Percentiles rank a stretch among this genome's conserved stretches.
Evolutionary conservation across 192 early-diverging fungal species (phyloP).

Genomic region (Coemansia sp.): DNA sequence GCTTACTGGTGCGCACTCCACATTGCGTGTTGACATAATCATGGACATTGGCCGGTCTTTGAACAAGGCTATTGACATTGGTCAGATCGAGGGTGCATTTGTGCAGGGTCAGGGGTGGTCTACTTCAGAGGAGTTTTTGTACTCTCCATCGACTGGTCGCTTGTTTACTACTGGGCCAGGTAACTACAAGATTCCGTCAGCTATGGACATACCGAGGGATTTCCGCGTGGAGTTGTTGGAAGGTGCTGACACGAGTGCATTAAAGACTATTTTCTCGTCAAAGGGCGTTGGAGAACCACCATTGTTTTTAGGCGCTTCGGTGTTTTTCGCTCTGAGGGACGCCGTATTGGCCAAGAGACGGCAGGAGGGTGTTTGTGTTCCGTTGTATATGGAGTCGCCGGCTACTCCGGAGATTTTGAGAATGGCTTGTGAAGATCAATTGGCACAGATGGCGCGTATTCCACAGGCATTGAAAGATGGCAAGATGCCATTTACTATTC

Average conservation of each 20-base stretch:
- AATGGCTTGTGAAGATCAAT: conserved; percentile 68
- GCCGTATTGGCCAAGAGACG: conserved; percentile 72
- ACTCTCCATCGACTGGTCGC: conserved; percentile 70
- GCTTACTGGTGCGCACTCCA: conserved; percentile 79
- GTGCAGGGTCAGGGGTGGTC: conserved; percentile 84
- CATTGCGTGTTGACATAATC: conserved; percentile 71
- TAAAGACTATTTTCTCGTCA: conserved; percentile 77
- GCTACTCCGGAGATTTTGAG: conserved; percentile 80
- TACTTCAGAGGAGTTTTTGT: conserved; percentile 81
- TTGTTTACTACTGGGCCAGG: conserved; percentile 83
- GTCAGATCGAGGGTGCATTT: conserved; percentile 91
- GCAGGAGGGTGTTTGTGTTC: conserved; percentile 41
- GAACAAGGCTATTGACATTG: conserved; percentile 87
- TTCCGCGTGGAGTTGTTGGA: conserved; percentile 73
- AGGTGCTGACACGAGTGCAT: conserved; percentile 54
- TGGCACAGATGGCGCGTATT: conserved; percentile 50
- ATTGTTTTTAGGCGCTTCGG: conserved; percentile 77
- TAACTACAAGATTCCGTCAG: conserved; percentile 87
- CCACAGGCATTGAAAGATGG: conserved; percentile 31
- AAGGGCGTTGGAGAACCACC: conserved; percentile 92
- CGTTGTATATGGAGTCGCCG: conserved; percentile 70
- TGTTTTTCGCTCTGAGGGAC: conserved; percentile 79
- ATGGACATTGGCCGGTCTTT: conserved; percentile 88
- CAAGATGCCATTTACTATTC: conserved; percentile 32
- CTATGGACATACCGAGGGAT: conserved; percentile 80